A percentile compares a stretch with the other conserved stretches of the same genome.
Conservation (phyloP, 2,329 filamentous ascomycete genomes). For the Microdochium paspali region DNA sequence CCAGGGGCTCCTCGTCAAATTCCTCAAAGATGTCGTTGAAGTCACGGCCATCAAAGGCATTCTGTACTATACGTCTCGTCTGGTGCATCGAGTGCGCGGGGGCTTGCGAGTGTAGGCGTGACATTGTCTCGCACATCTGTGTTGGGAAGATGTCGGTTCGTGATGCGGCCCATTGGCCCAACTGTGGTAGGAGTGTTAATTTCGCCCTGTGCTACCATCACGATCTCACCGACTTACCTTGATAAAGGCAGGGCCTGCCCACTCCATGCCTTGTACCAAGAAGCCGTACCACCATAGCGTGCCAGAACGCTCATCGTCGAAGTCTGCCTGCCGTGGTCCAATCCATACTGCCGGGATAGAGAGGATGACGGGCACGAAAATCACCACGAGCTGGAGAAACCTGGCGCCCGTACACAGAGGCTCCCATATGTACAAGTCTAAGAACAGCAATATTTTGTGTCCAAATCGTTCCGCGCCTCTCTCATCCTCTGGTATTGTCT, state of each 20-base stretch:
- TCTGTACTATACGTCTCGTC: constrained; percentile 70
- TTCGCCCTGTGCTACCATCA: constrained; percentile 1
- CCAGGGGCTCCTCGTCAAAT: constrained; percentile 80
- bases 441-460: constrained; percentile 51
- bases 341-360: constrained; percentile 76
- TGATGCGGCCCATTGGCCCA: constrained; percentile 97
- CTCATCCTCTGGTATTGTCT: constrained; percentile 54
- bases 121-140: constrained; percentile 89
- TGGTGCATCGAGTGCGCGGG: constrained; percentile 78
- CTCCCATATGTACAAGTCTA: constrained; percentile 72
- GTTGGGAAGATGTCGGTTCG: constrained; percentile 92
- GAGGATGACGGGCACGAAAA: constrained; percentile 85
- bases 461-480: constrained; percentile 47
- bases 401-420: constrained; percentile 77
- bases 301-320: constrained; percentile 67
- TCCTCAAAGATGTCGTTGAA: constrained; percentile 96
- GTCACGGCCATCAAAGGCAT: constrained; percentile 67
- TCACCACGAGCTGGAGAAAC: constrained; percentile 77
- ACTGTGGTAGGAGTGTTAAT: constrained; percentile 29
- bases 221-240: constrained; percentile 48
- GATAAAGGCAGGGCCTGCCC: constrained; percentile 91
- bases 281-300: constrained; percentile 94
- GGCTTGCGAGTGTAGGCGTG: constrained; percentile 86
- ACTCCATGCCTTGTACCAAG: constrained; percentile 81
- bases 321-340: constrained; percentile 51